Base-by-base conservation (phyloP, 148 eudicot species). In the Mesembryanthemum crystallinum region DNA sequence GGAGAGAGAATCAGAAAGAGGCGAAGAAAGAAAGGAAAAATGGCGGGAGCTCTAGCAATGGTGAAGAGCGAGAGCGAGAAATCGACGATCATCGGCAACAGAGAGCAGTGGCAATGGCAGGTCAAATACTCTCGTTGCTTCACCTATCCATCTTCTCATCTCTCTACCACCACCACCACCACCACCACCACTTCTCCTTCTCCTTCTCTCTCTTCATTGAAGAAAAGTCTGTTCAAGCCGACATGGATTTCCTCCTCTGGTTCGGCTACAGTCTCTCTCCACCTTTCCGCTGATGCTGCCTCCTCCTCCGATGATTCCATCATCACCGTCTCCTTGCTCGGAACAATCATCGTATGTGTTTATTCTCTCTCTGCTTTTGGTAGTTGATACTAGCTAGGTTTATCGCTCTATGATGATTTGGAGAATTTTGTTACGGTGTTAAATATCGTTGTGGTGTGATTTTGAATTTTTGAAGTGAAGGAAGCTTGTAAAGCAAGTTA, bases 61-160 rank as follows among this genome's bases (percentile, higher is more conserved):
- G 35, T 57, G 54, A 70, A 70, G 66, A 65, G 18, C 64, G 73
- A 47, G 63, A 9, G 21, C 1, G 73, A 70, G 58, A 69, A 69
- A 3, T 9, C 76, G 25, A 12, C 24, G 43, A 54, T 63, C 60
- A 57, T 72, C n/a, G n/a, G n/a, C 73, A 68, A 7, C 0, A 15
- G 32, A 23, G 47, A 69, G 15, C 76, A 58, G 29, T 76, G 67
- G 59, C 69, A 82, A 58, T 90, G 91, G 88, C 67, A 79, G 71
- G 88, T 81, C 35, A 75, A 78, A 15, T 89, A 86, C 82, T 78
- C 89, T 17, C 87, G 91, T 28, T 86, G 83, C 83, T 82, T 90
- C 79, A 60, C 67, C 64, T 76, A 54, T 78, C 87, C 87, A 77
- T 49, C 81, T 25, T 57, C 76, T 21, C 45, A 24, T 32, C 67